These are phyloP conservation scores for Didymosphaeria variabile DNA, from an alignment of 2,329 filamentous ascomycete species.

Conservation along the genomic window DNA sequence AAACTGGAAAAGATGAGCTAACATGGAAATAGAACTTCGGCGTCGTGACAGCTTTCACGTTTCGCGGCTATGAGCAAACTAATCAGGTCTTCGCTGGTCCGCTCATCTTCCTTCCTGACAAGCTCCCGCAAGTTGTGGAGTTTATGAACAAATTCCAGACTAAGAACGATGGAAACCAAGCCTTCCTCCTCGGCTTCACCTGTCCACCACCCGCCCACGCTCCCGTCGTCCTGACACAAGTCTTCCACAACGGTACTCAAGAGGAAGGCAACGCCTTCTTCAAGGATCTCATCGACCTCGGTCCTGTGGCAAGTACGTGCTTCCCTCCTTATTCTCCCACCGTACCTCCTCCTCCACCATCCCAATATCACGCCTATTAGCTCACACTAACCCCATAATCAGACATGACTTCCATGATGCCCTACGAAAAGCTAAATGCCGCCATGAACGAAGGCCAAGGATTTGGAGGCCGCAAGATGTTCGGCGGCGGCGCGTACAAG, in stretches of 20 bases:
- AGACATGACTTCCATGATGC: constrained; percentile 27
- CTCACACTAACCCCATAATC: too few species aligned
- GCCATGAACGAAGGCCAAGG: constrained; percentile 38
- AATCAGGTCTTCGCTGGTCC: constrained; percentile 48
- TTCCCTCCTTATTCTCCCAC: too few species aligned
- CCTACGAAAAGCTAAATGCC: constrained; percentile 46
- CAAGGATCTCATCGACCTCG: constrained; percentile 36
- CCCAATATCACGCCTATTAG: too few species aligned
- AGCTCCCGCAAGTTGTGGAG: constrained; percentile 35
- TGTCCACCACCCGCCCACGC: constrained; percentile 39
- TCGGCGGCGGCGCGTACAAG: constrained; percentile 49
- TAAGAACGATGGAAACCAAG: constrained; percentile 40
- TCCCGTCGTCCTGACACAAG: constrained; percentile 38
- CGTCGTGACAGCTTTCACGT: constrained; percentile 54
- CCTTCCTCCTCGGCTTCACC: constrained; percentile 37
- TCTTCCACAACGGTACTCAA: constrained; percentile 50
- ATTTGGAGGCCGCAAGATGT: constrained; percentile 50
- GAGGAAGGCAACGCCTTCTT: constrained; percentile 40
- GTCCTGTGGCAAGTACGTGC: constrained; percentile 26
- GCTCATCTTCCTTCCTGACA: constrained; percentile 46
- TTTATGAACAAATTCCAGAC: constrained; percentile 43
- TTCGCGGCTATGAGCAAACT: constrained; percentile 43
- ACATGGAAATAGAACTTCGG: constrained; percentile 40
- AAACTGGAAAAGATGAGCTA: neutral
- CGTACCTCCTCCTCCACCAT: too few species aligned